Evolutionary conservation across 805 yeast species (phyloP).

Genomic region (Saccharomycopsis amapae): DNA sequence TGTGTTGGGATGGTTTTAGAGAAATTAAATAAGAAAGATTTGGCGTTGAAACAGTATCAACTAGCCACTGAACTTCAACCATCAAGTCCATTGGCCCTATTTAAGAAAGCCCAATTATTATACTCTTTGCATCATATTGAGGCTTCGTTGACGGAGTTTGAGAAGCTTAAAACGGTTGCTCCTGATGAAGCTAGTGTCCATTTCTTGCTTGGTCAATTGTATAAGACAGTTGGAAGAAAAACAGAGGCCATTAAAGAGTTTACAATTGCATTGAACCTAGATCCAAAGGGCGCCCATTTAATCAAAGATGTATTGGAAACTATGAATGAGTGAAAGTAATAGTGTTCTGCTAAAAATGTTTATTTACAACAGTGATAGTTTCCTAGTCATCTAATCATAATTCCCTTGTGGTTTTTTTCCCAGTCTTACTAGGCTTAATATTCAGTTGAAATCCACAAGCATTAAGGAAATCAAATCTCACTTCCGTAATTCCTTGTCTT

Average conservation of each 20-base stretch:
- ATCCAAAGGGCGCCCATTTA: constrained; percentile 85
- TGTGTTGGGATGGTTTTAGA: constrained; percentile 93
- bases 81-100: constrained; percentile 73
- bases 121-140: constrained; percentile 64
- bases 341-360: not conserved
- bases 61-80: constrained; percentile 83
- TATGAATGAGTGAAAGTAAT: constrained; percentile 21
- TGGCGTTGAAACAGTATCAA: constrained; percentile 76
- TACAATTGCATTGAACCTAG: constrained; percentile 82
- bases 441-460: constrained; percentile 15
- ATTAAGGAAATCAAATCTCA: constrained; percentile 15
- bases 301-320: constrained; percentile 78
- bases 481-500: constrained; percentile 19
- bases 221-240: constrained; percentile 66
- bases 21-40: constrained; percentile 55
- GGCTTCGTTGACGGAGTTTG: constrained; percentile 69
- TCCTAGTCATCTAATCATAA: not conserved
- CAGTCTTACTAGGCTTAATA: constrained; percentile 10
- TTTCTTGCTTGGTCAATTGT: constrained; percentile 78
- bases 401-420: constrained; percentile 1
- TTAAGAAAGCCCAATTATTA: constrained; percentile 79
- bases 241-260: constrained; percentile 77
- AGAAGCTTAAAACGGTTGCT: constrained; percentile 62
- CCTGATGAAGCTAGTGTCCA: constrained; percentile 96
- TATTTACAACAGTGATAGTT: not conserved